Base-by-base conservation (phyloP, 371 early-diverging fungal genomes). In the Rhizomucor pusillus region DNA sequence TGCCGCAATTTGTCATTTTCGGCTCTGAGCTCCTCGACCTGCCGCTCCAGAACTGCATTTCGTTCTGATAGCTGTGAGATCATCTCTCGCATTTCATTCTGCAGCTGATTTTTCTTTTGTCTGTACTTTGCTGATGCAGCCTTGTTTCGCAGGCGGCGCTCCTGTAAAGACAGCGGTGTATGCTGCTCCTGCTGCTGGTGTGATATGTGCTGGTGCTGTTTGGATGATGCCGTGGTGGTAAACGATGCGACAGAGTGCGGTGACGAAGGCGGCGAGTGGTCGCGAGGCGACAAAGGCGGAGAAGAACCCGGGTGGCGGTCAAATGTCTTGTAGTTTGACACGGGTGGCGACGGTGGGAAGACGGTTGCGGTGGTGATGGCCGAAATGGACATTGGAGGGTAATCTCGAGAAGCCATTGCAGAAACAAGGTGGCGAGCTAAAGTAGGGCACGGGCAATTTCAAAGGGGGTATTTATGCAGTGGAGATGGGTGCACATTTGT, bases 101-200 rank as follows among this genome's bases (percentile, higher is more conserved):
- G 81, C 43, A 81, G 82, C 43, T 73, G 69, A 36, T 81, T 83
- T 54, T 85, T 85, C 56, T 85, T 85, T 54, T 79, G 80, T 5
- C 85, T 69, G 53, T 85, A 85, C 54, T 85, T 85, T 2, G 85
- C 85, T 0, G 82, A 82, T 1, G 85, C 85, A 0, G 82, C 76
- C 53, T 85, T 85, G 63, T 85, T 85, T 41, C 83, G 70, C 39
- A 78, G 63, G 0, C 85, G 75, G 13, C 82, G 68, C 45, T 85
- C 85, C 39, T 71, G 73, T 0, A 79, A 58, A 1, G 82, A 73
- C 1, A 84, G 53, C 4, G 80, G 72, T 47, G 47, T 39, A 56
- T 40, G 18, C 13, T 40, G 20, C 9, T 36, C 20, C 23, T 50
- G 50, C 19, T 19, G 40, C 13, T 29, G 5, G 5, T 29, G n/a